Evolutionary conservation across 805 yeast genomes (phyloP).

Genomic region (Candida nemodendra): DNA sequence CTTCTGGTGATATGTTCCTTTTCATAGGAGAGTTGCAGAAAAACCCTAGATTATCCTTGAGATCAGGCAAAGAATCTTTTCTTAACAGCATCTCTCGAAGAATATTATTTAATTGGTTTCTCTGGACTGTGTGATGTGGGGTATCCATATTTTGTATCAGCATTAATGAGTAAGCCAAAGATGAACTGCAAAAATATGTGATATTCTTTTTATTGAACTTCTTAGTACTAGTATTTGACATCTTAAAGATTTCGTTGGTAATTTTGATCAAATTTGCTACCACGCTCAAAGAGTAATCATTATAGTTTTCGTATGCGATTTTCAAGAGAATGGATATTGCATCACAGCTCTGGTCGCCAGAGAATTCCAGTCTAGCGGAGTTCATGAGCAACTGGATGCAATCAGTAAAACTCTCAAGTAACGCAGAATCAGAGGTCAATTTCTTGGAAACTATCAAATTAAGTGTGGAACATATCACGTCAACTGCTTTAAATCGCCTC

Average conservation of each 20-base stretch:
- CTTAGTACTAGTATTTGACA: constrained; percentile 23
- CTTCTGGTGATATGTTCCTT: constrained; percentile 12
- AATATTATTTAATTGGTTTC: constrained; percentile 15
- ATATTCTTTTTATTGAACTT: constrained; percentile 28
- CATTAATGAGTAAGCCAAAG: constrained; percentile 23
- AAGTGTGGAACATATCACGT: constrained; percentile 31
- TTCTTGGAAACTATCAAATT: constrained; percentile 15
- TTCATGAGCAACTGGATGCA: constrained; percentile 18
- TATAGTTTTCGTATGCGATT: constrained; percentile 1
- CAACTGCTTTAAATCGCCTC: constrained; percentile 42
- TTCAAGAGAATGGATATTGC: constrained; percentile 17
- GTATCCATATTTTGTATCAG: constrained; percentile 4
- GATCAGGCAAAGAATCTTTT: constrained; percentile 21
- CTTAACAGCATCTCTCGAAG: constrained; percentile 29
- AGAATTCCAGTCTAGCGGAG: constrained; percentile 14
- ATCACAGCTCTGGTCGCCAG: constrained; percentile 28
- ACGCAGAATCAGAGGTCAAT: constrained; percentile 21
- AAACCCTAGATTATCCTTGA: constrained; percentile 33
- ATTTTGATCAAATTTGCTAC: constrained; percentile 5
- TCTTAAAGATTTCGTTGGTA: constrained; percentile 17
- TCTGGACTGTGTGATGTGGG: background rate
- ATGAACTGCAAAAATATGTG: constrained; percentile 24
- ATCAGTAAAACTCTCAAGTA: constrained; percentile 21
- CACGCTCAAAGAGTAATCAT: constrained; percentile 3
- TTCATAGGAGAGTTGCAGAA: constrained; percentile 28